phyloP scores from a whole-genome alignment of 768 basidiomycete species.

The Boletellus emodensis region DNA sequence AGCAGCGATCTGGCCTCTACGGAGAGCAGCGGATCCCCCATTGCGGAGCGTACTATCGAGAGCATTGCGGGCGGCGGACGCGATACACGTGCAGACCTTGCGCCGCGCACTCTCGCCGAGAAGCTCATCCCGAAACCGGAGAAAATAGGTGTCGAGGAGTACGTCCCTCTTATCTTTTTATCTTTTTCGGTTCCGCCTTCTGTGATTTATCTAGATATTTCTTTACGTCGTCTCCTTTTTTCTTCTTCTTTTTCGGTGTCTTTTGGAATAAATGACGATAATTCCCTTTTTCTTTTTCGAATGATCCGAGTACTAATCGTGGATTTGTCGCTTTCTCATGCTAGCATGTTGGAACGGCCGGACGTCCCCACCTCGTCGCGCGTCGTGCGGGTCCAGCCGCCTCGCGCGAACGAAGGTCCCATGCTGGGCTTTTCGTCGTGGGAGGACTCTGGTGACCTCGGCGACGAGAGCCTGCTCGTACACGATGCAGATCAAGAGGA shows the following conservation, averaged over 20 bases:
- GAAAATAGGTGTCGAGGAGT: constrained; percentile 72
- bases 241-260: neutral
- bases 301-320: constrained; percentile 4
- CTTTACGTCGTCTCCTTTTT: too few relatives aligned
- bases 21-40: constrained; percentile 40
- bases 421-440: constrained; percentile 67
- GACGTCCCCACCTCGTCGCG: constrained; percentile 54
- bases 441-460: constrained; percentile 73
- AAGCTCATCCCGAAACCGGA: constrained; percentile 59
- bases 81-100: constrained; percentile 23
- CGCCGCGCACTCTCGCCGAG: constrained; percentile 51
- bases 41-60: constrained; percentile 29
- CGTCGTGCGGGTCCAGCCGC: constrained; percentile 64
- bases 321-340: neutral
- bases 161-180: constrained; percentile 24
- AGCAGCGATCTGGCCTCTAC: constrained; percentile 54
- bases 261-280: too few relatives aligned
- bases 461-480: constrained; percentile 36
- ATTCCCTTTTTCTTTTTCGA: neutral
- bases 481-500: constrained; percentile 68
- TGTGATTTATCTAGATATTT: neutral
- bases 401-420: constrained; percentile 53
- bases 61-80: constrained; percentile 30
- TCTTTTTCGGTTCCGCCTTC: neutral
- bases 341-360: constrained; percentile 62